Evolutionary conservation across 139 green algal species (phyloP).

Genomic region (Ettlia oleoabundans): DNA sequence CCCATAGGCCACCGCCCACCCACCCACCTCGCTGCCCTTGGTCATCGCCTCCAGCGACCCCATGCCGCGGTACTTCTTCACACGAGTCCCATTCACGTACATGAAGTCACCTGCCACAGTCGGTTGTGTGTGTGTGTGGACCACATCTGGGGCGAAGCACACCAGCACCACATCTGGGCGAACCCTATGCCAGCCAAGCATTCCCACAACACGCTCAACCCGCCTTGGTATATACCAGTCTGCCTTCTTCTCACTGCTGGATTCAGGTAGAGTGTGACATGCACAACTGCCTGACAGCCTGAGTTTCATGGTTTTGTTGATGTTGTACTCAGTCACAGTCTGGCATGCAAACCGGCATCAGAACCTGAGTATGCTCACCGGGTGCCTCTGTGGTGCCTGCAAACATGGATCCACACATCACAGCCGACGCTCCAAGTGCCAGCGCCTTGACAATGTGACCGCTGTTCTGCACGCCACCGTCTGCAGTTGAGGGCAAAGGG

Average conservation of each 20-base stretch:
- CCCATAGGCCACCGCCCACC: not conserved
- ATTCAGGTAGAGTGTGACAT: too few relatives aligned
- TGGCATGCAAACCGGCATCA: too few relatives aligned
- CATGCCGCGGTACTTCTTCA: constrained; percentile 99
- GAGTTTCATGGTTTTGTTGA: too few relatives aligned
- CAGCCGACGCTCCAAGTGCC: constrained; percentile 89
- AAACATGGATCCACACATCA: constrained; percentile 98
- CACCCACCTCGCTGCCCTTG: constrained; percentile 86
- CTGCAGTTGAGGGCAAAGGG: constrained; percentile 23
- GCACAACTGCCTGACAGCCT: too few relatives aligned
- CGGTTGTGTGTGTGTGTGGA: too few relatives aligned
- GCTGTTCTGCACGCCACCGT: constrained; percentile 97
- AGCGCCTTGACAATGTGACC: constrained; percentile 97
- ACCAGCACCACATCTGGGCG: too few relatives aligned
- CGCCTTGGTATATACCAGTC: too few relatives aligned
- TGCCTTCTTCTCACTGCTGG: too few relatives aligned
- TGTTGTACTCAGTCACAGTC: too few relatives aligned
- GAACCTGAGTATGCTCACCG: constrained; percentile 57
- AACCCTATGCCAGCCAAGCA: too few relatives aligned
- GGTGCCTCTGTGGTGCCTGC: constrained; percentile 94
- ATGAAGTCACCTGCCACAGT: constrained; percentile 87
- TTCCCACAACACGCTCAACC: too few relatives aligned
- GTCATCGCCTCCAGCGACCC: constrained; percentile 95
- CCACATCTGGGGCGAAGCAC: too few relatives aligned
- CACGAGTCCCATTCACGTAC: constrained; percentile 71